These are phyloP conservation scores for Fraxinus nigra DNA, from an alignment of 305 asterid genomes.

Conservation along the genomic window DNA sequence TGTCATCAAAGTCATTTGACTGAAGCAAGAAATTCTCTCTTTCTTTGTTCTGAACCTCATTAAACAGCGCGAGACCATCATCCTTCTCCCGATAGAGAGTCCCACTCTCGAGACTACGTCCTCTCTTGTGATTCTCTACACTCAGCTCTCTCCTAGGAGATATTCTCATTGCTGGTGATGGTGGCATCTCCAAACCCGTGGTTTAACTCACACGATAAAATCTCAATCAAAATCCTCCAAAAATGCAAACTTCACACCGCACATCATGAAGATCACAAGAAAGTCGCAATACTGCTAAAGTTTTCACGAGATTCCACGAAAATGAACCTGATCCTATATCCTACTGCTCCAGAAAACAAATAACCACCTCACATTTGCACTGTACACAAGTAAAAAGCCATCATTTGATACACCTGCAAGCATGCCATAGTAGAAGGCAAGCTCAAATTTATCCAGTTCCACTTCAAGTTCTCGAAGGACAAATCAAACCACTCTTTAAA, in stretches of 20 bases:
- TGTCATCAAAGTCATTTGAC: slow-evolving; percentile 70
- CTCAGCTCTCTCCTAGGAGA: slow-evolving; percentile 80
- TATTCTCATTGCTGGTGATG: slow-evolving; percentile 75
- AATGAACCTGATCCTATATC: slow-evolving; percentile 21
- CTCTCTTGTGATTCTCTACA: slow-evolving; percentile 78
- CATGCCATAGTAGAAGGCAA: slow-evolving; percentile 15
- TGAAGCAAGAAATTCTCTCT: slow-evolving; percentile 83
- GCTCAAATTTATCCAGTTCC: slow-evolving; percentile 11
- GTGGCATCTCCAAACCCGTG: slow-evolving; percentile 55
- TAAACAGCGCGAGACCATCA: slow-evolving; percentile 88
- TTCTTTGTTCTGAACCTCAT: slow-evolving; percentile 86
- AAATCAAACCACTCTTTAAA: slow-evolving; percentile 25
- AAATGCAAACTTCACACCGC: slow-evolving; percentile 27
- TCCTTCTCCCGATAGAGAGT: slow-evolving; percentile 56
- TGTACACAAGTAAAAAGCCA: slow-evolving; percentile 14
- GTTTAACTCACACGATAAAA: slow-evolving; percentile 22
- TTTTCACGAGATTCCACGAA: background rate
- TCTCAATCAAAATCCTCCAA: slow-evolving; percentile 34
- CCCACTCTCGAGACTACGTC: slow-evolving; percentile 86
- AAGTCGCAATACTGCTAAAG: slow-evolving; percentile 14
- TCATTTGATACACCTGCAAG: slow-evolving; percentile 8
- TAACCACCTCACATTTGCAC: slow-evolving; percentile 30
- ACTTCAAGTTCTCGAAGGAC: slow-evolving; percentile 22
- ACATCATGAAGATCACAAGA: slow-evolving; percentile 27
- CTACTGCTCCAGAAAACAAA: slow-evolving; percentile 25